phyloP scores from a whole-genome alignment of 2,329 filamentous ascomycete genomes.

The Sclerotinia nivalis region DNA sequence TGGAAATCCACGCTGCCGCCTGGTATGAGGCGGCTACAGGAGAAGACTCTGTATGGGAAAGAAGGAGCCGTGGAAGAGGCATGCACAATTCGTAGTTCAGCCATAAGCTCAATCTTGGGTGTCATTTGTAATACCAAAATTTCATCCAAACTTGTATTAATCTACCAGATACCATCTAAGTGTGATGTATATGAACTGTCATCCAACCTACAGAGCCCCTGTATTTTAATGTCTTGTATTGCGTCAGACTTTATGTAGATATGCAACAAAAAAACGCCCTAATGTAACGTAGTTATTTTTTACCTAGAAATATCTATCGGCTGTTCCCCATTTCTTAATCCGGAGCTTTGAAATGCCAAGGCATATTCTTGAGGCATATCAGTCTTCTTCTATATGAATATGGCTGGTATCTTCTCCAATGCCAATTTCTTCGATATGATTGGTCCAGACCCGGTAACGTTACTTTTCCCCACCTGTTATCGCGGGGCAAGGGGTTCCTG shows the following conservation, averaged over 20 bases:
- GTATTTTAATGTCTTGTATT: constrained; percentile 1
- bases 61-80: not conserved
- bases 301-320: not conserved
- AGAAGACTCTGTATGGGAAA: not conserved
- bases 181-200: not conserved
- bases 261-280: constrained; percentile 1
- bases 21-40: not conserved
- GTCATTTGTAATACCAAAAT: not conserved
- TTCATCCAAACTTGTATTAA: not conserved
- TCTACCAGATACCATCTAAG: not conserved
- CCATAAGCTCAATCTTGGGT: not conserved
- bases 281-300: constrained; percentile 8
- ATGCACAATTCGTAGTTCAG: not conserved
- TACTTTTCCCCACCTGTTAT: constrained; percentile 7
- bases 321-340: constrained; percentile 1
- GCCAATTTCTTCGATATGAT: constrained; percentile 1
- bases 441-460: constrained; percentile 8
- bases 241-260: not conserved
- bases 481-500: constrained; percentile 6
- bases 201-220: not conserved
- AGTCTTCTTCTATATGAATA: not conserved
- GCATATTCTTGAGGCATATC: not conserved
- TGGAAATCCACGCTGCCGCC: too few species aligned
- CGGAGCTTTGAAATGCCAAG: not conserved
- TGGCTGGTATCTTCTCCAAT: constrained; percentile 1